Percentiles rank a stretch among this genome's conserved stretches.
Evolutionary conservation across 1,139 yeast species (phyloP).

Genomic region (Insectozyma bohioensis): DNA sequence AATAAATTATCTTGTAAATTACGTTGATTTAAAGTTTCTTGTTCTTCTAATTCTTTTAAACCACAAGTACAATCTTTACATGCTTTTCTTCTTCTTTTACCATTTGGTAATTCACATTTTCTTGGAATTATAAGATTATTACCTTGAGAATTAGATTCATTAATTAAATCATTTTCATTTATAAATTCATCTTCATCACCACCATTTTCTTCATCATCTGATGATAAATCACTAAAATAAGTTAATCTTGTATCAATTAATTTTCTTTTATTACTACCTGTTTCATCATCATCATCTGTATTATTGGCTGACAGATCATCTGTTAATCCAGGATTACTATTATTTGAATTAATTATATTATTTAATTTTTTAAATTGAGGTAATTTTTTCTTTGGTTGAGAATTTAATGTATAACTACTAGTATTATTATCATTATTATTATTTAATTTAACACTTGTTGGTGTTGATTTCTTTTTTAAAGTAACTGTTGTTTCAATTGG

Average conservation of each 20-base stretch:
- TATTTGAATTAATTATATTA: conserved; percentile 6
- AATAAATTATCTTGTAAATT: conserved; percentile 44
- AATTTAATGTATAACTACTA: too few species aligned
- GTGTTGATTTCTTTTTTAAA: conserved; percentile 9
- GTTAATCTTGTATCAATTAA: conserved; percentile 48
- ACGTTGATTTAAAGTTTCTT: conserved; percentile 50
- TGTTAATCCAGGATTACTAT: conserved; percentile 30
- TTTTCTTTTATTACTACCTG: conserved; percentile 39
- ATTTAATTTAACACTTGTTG: too few species aligned
- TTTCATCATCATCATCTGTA: conserved; percentile 32
- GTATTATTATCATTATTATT: too few species aligned
- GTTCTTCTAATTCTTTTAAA: conserved; percentile 74
- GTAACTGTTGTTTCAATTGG: conserved; percentile 24
- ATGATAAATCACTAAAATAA: conserved; percentile 51
- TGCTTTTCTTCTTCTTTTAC: conserved; percentile 75
- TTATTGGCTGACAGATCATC: conserved; percentile 42
- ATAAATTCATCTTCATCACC: conserved; percentile 28
- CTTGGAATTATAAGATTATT: conserved; percentile 45
- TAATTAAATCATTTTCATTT: conserved; percentile 29
- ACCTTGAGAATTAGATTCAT: conserved; percentile 29
- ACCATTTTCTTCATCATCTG: conserved; percentile 39
- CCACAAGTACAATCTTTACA: conserved; percentile 99
- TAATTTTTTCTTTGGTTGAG: conserved; percentile 17
- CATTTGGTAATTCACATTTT: conserved; percentile 50
- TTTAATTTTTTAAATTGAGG: conserved; percentile 30